These are phyloP conservation scores for Schizochytrium sp. DNA, from an alignment of 108 stramenopile genomes.

Conservation along the genomic window DNA sequence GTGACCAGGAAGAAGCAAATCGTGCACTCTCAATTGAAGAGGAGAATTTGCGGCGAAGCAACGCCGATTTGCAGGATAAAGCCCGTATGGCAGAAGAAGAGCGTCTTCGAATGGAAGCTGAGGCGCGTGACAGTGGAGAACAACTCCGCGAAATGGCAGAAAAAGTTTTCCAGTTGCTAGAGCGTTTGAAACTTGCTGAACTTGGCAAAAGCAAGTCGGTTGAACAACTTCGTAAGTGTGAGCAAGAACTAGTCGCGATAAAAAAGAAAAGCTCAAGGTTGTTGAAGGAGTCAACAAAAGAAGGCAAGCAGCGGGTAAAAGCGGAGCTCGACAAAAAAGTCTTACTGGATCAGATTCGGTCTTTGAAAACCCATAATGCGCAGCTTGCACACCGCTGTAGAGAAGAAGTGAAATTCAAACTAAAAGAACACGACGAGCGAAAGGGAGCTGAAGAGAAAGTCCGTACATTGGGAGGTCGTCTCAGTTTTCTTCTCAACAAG, in stretches of 20 bases:
- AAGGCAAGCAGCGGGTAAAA: slow-evolving; percentile 80
- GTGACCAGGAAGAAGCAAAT: slow-evolving; percentile 80
- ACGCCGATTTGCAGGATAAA: slow-evolving; percentile 76
- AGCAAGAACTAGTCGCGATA: slow-evolving; percentile 80
- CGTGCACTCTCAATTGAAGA: slow-evolving; percentile 76
- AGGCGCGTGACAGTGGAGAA: slow-evolving; percentile 83
- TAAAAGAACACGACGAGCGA: slow-evolving; percentile 79
- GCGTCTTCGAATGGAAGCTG: slow-evolving; percentile 84
- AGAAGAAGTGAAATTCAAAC: slow-evolving; percentile 80
- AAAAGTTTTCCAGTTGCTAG: slow-evolving; percentile 86
- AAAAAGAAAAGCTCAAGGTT: slow-evolving; percentile 81
- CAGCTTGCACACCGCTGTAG: slow-evolving; percentile 79
- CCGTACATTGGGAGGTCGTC: slow-evolving; percentile 77
- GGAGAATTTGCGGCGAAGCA: slow-evolving; percentile 72
- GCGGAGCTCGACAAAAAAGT: slow-evolving; percentile 79
- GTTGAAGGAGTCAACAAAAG: slow-evolving; percentile 80
- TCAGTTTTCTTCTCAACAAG: slow-evolving; percentile 83
- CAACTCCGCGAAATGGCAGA: slow-evolving; percentile 88
- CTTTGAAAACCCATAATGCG: slow-evolving; percentile 82
- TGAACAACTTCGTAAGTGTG: slow-evolving; percentile 83
- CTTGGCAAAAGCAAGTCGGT: slow-evolving; percentile 85
- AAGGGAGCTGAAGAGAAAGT: slow-evolving; percentile 82
- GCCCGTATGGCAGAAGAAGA: slow-evolving; percentile 77
- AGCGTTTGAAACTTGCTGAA: slow-evolving; percentile 86
- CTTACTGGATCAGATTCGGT: slow-evolving; percentile 81